Evolutionary conservation across 2,329 filamentous ascomycete genomes (phyloP).

Genomic region (Colletotrichum somersetense): DNA sequence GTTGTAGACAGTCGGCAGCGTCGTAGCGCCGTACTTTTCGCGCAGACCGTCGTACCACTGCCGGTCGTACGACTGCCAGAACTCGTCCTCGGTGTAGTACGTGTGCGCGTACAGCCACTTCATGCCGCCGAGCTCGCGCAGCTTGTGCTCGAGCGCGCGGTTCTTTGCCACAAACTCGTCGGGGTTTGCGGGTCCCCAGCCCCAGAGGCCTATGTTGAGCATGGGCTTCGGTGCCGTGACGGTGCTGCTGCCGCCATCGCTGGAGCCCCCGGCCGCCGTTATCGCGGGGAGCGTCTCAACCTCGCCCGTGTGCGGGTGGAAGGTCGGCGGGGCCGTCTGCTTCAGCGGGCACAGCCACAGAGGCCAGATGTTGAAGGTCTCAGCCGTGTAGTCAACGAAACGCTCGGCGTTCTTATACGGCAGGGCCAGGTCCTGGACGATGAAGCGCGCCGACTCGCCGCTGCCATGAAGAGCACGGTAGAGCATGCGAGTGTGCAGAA

Average conservation of each 20-base stretch:
- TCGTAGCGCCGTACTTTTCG: conserved; percentile 70
- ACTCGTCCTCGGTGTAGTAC: conserved; percentile 81
- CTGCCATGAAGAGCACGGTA: conserved; percentile 79
- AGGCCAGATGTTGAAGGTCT: conserved; percentile 68
- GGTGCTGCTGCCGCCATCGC: conserved; percentile 31
- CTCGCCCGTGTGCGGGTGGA: conserved; percentile 65
- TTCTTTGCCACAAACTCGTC: conserved; percentile 77
- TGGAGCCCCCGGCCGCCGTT: neutral
- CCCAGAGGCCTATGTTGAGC: conserved; percentile 82
- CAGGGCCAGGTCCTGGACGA: conserved; percentile 76
- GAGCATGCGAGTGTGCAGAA: conserved; percentile 79
- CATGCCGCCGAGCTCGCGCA: conserved; percentile 77
- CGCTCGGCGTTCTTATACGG: conserved; percentile 64
- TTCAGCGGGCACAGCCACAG: conserved; percentile 71
- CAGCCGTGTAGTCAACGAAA: conserved; percentile 68
- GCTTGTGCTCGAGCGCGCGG: conserved; percentile 76
- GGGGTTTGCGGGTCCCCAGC: conserved; percentile 72
- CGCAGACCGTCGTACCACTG: conserved; percentile 73
- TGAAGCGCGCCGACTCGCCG: conserved; percentile 72
- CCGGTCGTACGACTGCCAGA: conserved; percentile 73
- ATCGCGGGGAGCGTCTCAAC: conserved; percentile 44
- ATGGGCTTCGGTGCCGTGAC: conserved; percentile 52
- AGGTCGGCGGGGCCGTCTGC: conserved; percentile 62
- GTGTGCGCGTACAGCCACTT: conserved; percentile 92
- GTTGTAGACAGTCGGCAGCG: conserved; percentile 76